Evolutionary conservation across 352 stramenopile species (phyloP).

Genomic region (Sclerospora graminicola): DNA sequence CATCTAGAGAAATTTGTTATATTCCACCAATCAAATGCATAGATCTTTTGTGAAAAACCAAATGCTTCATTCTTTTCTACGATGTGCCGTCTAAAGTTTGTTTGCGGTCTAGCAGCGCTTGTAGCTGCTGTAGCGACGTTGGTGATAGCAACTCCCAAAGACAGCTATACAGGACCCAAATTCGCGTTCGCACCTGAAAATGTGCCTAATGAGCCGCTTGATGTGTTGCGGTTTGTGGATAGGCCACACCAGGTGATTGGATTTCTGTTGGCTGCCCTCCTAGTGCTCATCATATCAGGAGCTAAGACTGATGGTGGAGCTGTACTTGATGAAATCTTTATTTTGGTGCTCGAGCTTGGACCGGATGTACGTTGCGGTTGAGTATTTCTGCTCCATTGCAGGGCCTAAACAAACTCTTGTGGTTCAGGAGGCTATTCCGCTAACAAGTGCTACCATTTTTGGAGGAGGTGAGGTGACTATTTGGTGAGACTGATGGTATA

Average conservation of each 20-base stretch:
- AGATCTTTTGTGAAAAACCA: too few species aligned
- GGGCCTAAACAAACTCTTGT: not conserved
- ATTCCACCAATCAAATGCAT: too few species aligned
- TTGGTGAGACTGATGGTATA: not conserved
- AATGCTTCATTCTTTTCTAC: too few species aligned
- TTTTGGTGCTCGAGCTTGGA: conserved; percentile 82
- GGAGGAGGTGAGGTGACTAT: conserved; percentile 37
- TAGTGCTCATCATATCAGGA: conserved; percentile 53
- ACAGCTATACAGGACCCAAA: too few species aligned
- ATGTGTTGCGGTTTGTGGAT: conserved; percentile 11
- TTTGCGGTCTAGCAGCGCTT: too few species aligned
- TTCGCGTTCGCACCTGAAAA: conserved; percentile 10
- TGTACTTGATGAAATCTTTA: conserved; percentile 90
- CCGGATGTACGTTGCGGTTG: conserved; percentile 41
- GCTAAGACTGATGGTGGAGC: conserved; percentile 77
- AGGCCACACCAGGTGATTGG: conserved; percentile 19
- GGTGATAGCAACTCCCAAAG: too few species aligned
- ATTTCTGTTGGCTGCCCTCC: conserved; percentile 25
- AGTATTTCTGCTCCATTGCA: not conserved
- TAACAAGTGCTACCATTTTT: conserved; percentile 88
- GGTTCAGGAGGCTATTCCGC: conserved; percentile 69
- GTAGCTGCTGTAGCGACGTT: too few species aligned
- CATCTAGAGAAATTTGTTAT: too few species aligned
- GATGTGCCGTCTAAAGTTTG: too few species aligned
- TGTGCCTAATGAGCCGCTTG: conserved; percentile 10